phyloP scores from a whole-genome alignment of 805 yeast species.

The Hanseniaspora thailandica region DNA sequence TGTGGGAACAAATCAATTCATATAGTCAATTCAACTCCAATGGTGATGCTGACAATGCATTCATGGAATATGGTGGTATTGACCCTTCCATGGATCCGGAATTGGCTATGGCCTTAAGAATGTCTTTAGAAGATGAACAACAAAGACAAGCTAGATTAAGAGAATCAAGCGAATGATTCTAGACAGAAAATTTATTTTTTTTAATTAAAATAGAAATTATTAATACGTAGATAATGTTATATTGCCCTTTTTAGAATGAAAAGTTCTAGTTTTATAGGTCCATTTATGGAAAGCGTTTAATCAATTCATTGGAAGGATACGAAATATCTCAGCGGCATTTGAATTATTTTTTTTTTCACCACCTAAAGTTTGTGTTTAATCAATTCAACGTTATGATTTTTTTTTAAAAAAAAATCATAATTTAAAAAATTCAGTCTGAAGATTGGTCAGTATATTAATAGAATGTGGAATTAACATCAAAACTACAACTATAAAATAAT shows the following conservation, averaged over 20 bases:
- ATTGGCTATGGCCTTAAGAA: conserved; percentile 84
- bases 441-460: not conserved
- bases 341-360: not conserved
- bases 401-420: not conserved
- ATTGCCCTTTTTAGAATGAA: too few relatives aligned
- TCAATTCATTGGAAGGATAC: not conserved
- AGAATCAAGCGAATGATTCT: conserved; percentile 7
- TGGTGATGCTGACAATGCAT: conserved; percentile 43
- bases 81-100: conserved; percentile 96
- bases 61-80: conserved; percentile 50
- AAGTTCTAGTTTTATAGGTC: not conserved
- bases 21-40: conserved; percentile 43
- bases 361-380: not conserved
- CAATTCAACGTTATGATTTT: not conserved
- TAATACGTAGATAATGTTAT: too few relatives aligned
- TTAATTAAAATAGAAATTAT: not conserved
- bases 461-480: too few relatives aligned
- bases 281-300: not conserved
- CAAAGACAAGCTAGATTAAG: conserved; percentile 76
- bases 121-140: conserved; percentile 90
- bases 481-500: too few relatives aligned
- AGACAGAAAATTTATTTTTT: not conserved
- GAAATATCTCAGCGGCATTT: too few relatives aligned
- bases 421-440: not conserved
- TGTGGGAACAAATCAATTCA: conserved; percentile 68